phyloP scores from a whole-genome alignment of 2,329 filamentous ascomycete species.

The Aschersonia sp. region DNA sequence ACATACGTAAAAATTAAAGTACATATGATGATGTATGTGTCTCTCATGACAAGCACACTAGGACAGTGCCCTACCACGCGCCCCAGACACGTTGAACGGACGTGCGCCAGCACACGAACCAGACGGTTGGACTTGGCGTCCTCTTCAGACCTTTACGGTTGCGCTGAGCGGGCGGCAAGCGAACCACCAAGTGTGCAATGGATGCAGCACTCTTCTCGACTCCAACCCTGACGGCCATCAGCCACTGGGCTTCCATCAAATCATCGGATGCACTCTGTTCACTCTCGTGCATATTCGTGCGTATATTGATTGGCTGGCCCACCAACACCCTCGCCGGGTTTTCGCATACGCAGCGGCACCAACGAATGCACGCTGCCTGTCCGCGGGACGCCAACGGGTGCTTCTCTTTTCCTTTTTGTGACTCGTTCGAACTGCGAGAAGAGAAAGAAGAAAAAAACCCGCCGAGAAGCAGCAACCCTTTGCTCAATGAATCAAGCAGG shows the following conservation, averaged over 20 bases:
- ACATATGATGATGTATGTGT: too few relatives aligned
- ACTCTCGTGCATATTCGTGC: slow-evolving; percentile 3
- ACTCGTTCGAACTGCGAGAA: too few relatives aligned
- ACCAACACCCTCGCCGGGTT: not conserved
- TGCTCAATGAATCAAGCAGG: too few relatives aligned
- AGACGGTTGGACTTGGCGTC: too few relatives aligned
- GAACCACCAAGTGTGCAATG: too few relatives aligned
- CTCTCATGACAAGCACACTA: too few relatives aligned
- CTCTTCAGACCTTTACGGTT: too few relatives aligned
- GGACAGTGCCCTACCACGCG: too few relatives aligned
- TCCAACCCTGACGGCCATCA: not conserved
- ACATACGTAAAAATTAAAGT: too few relatives aligned
- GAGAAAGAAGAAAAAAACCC: not conserved
- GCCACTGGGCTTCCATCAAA: slow-evolving; percentile 2
- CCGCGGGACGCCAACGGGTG: not conserved
- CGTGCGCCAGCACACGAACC: too few relatives aligned
- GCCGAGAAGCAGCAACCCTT: not conserved
- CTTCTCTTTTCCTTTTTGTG: not conserved
- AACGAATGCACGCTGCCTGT: slow-evolving; percentile 6
- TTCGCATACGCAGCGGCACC: not conserved
- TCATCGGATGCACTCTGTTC: slow-evolving; percentile 1
- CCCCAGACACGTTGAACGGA: too few relatives aligned
- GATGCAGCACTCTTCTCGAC: not conserved
- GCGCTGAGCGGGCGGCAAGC: too few relatives aligned
- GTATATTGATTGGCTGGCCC: not conserved